phyloP scores from a whole-genome alignment of 805 yeast species.

The Candida patagonica region DNA sequence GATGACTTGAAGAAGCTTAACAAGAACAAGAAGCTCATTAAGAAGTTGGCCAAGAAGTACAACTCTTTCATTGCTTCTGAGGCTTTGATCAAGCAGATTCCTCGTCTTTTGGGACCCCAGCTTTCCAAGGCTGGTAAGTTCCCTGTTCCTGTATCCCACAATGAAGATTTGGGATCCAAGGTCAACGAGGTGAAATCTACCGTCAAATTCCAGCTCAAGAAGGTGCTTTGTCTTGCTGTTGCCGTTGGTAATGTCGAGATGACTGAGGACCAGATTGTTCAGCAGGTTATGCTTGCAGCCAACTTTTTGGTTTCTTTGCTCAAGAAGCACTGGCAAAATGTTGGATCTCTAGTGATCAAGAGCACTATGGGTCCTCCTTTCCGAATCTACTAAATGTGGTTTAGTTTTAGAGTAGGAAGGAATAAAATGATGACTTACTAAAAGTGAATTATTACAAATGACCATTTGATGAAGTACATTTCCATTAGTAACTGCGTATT shows the following conservation, averaged over 20 bases:
- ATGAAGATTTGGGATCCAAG: slow-evolving; percentile 94
- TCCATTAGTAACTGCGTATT: too few species aligned
- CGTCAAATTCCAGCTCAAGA: slow-evolving; percentile 99
- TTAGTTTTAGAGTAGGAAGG: not conserved
- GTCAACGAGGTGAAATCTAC: slow-evolving; percentile 97
- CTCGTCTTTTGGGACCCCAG: slow-evolving; percentile 99
- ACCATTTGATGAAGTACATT: too few species aligned
- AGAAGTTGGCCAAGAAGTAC: slow-evolving; percentile 99
- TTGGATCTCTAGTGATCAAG: slow-evolving; percentile 98
- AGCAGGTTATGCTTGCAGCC: slow-evolving; percentile 97
- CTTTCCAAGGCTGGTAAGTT: slow-evolving; percentile 99
- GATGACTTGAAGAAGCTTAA: slow-evolving; percentile 99
- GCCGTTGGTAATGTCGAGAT: slow-evolving; percentile 99
- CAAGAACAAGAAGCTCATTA: slow-evolving; percentile 99
- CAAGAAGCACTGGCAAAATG: slow-evolving; percentile 99
- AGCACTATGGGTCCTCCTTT: slow-evolving; percentile 99
- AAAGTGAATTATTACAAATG: too few species aligned
- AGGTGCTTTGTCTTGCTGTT: slow-evolving; percentile 98
- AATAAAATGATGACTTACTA: too few species aligned
- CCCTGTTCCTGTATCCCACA: slow-evolving; percentile 99
- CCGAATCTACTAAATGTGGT: slow-evolving; percentile 80
- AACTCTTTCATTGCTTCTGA: slow-evolving; percentile 99
- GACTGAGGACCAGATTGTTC: slow-evolving; percentile 92
- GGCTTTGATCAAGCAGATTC: slow-evolving; percentile 98
- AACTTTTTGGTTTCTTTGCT: slow-evolving; percentile 98